Evolutionary conservation across 495 filamentous ascomycete species (phyloP), one percentile per base, ranked within the genome.

Genomic region (Hypoxylon lienhwacheense): DNA sequence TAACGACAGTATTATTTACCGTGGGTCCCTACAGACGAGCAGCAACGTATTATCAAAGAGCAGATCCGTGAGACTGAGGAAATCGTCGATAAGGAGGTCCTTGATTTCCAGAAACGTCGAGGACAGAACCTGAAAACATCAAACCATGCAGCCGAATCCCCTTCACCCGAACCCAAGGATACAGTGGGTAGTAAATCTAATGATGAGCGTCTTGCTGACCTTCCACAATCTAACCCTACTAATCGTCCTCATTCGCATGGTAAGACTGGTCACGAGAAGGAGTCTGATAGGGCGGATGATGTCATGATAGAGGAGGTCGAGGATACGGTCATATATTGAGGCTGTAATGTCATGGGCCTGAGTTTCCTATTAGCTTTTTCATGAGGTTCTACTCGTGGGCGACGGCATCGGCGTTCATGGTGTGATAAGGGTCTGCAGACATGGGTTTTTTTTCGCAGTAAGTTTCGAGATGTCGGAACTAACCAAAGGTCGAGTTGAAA

Each of bases 261-360:
- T 49, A 63, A 67, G 50, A 48, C 41, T 37, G 58, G 56, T 12
- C 70, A 67, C 32, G 68, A 68, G 24, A 76, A 73, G 56, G 76
- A 79, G 29, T 70, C 77, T 36, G 82, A 85, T 43, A 86, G 86
- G 64, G 81, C 86, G 65, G 88, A 84, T 40, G 87, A 90, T 63
- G 72, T 86, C 39, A 74, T 89, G 64, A 73, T 84, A 39, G 86
- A 90, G 65, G 85, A 85, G 61, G 84, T 87, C 37, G 89, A 93
- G 74, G 89, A 92, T 61, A 89, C 82, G 47, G 89, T 93, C 46
- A 90, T 93, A 52, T 92, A 93, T 72, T 93, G 80, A 81, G 57
- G 10, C 21, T 21, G 5, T 8, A 21, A 25, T 26, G 24, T 8
- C 24, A 4, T 26, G 5, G 24, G 25, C 17, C 43, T 7, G 11